These are phyloP conservation scores for Leptographium lundbergii DNA, from an alignment of 2,329 filamentous ascomycete species.

Conservation along the genomic window DNA sequence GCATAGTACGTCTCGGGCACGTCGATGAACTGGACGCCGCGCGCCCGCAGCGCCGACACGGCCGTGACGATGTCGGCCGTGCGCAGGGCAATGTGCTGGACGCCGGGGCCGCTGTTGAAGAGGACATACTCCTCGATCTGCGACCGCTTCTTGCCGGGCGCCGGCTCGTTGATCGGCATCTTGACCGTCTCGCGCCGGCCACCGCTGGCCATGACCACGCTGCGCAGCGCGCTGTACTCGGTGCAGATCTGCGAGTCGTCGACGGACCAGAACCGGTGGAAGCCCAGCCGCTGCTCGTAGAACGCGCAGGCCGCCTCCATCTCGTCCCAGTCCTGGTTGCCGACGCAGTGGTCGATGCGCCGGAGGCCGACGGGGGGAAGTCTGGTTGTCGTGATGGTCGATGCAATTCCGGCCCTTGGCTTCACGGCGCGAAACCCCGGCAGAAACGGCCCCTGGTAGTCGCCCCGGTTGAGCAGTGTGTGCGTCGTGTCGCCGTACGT, in stretches of 20 bases:
- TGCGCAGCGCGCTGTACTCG: constrained; percentile 79
- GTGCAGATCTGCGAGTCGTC: constrained; percentile 89
- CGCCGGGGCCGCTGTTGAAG: constrained; percentile 80
- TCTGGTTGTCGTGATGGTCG: constrained; percentile 3
- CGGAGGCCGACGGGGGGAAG: constrained; percentile 51
- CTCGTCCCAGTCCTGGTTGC: constrained; percentile 91
- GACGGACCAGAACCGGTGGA: constrained; percentile 96
- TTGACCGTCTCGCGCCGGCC: constrained; percentile 77
- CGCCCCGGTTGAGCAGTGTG: constrained; percentile 64
- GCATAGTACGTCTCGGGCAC: constrained; percentile 82
- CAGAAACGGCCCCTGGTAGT: constrained; percentile 66
- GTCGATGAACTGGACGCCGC: constrained; percentile 85
- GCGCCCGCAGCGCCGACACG: constrained; percentile 67
- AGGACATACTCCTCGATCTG: constrained; percentile 91
- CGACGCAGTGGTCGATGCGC: constrained; percentile 90
- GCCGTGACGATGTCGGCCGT: constrained; percentile 67
- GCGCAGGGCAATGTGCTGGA: constrained; percentile 85
- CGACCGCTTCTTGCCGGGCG: constrained; percentile 74
- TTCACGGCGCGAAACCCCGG: constrained; percentile 60
- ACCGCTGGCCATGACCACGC: constrained; percentile 78
- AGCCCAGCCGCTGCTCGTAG: constrained; percentile 81
- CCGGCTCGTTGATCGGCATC: constrained; percentile 98
- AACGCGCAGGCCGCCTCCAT: constrained; percentile 57
- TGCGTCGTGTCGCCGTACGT: constrained; percentile 96
- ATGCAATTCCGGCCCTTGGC: too few relatives aligned